Evolutionary conservation across 495 filamentous ascomycete genomes (phyloP).

Genomic region (Ramalina intermedia): DNA sequence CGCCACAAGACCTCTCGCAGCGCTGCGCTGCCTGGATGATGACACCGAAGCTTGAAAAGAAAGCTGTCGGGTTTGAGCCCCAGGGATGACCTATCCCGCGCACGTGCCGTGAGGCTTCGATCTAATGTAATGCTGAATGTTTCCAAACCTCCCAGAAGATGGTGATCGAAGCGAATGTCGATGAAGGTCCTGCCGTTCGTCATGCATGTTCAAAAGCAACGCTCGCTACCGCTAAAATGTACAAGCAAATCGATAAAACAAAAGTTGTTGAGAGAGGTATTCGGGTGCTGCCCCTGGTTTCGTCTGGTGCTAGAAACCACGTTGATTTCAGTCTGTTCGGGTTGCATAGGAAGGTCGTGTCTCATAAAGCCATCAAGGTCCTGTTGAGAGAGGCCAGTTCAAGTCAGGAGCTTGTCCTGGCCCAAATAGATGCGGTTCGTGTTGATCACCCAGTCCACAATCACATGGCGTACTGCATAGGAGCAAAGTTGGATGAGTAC

Average conservation of each 20-base stretch:
- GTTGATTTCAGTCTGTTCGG: too few relatives aligned
- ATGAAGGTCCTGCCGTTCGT: conserved; percentile 37
- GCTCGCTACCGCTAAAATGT: conserved; percentile 16
- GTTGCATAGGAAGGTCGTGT: too few relatives aligned
- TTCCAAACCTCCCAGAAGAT: conserved; percentile 26
- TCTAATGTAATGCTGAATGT: conserved; percentile 37
- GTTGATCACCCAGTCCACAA: too few relatives aligned
- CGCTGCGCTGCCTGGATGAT: conserved; percentile 19
- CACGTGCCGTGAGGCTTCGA: conserved; percentile 47
- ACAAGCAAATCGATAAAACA: conserved; percentile 21
- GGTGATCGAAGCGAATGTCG: conserved; percentile 25
- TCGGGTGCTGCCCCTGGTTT: conserved; percentile 20
- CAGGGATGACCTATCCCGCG: conserved; percentile 33
- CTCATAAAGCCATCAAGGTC: neutral
- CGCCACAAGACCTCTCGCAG: conserved; percentile 6
- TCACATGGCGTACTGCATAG: conserved; percentile 38
- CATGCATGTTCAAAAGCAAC: conserved; percentile 18
- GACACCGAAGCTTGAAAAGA: conserved; percentile 10
- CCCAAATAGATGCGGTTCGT: too few relatives aligned
- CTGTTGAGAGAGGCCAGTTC: neutral
- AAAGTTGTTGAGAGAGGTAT: conserved; percentile 32
- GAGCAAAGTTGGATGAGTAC: conserved; percentile 37
- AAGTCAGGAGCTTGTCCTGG: conserved; percentile 3
- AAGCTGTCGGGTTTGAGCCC: too few relatives aligned
- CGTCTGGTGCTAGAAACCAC: too few relatives aligned